Conservation (phyloP, 306 rosid genomes). For the Fragaria iinumae region DNA sequence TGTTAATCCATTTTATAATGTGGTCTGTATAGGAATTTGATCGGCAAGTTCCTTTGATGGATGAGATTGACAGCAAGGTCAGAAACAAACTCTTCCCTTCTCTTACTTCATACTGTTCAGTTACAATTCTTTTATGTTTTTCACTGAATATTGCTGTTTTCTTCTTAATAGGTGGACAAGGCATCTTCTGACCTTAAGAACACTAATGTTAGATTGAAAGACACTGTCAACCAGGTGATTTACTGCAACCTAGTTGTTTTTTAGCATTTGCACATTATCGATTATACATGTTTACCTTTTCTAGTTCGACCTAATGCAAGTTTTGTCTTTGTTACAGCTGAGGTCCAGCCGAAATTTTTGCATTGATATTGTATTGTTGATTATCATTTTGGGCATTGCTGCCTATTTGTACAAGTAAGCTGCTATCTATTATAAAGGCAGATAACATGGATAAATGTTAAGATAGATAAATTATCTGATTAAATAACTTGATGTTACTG, state of each 20-base stretch:
- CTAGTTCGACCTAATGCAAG: constrained; percentile 28
- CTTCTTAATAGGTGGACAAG: constrained; percentile 71
- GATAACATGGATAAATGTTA: background rate
- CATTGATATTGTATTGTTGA: constrained; percentile 82
- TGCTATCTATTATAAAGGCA: constrained; percentile 12
- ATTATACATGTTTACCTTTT: constrained; percentile 18
- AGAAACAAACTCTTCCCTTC: constrained; percentile 22
- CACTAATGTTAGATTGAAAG: constrained; percentile 89
- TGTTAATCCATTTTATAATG: constrained; percentile 14
- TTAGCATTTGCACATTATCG: constrained; percentile 6
- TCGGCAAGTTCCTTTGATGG: constrained; percentile 98
- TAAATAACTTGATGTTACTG: background rate
- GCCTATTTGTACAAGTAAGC: constrained; percentile 96
- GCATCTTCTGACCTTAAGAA: constrained; percentile 92
- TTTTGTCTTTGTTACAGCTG: constrained; percentile 59
- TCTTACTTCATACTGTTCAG: background rate
- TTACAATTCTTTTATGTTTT: background rate
- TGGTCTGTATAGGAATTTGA: constrained; percentile 70
- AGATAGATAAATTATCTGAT: constrained; percentile 1
- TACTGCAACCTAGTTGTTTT: constrained; percentile 19
- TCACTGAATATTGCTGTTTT: constrained; percentile 18
- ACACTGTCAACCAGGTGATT: constrained; percentile 91
- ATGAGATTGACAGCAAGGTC: constrained; percentile 96
- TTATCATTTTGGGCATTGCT: constrained; percentile 94
- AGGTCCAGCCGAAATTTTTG: constrained; percentile 98